Evolutionary conservation across 371 early-diverging fungal genomes (phyloP).

Genomic region (Apophysomyces ossiformis): DNA sequence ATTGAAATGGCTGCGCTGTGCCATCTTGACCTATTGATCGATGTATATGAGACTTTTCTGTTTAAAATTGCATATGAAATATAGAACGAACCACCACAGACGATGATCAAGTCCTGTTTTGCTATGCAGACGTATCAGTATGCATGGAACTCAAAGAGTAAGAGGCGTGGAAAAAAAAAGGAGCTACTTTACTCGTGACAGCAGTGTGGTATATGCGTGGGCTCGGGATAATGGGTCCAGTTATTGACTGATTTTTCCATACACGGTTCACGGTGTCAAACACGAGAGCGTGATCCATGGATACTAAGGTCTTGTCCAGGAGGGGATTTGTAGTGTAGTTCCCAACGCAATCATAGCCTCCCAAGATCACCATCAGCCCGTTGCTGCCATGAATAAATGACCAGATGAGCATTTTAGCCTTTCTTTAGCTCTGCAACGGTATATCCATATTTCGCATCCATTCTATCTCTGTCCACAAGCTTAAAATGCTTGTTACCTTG

Average conservation of each 20-base stretch:
- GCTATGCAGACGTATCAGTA: conserved; percentile 15
- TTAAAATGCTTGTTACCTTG: not conserved
- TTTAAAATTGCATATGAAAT: not conserved
- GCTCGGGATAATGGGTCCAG: conserved; percentile 23
- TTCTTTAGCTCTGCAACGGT: not conserved
- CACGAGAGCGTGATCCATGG: conserved; percentile 24
- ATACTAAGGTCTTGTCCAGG: conserved; percentile 17
- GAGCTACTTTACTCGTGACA: conserved; percentile 30
- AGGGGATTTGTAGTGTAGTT: conserved; percentile 19
- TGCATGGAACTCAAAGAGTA: not conserved
- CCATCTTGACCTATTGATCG: conserved; percentile 30
- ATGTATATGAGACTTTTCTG: not conserved
- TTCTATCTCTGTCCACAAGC: not conserved
- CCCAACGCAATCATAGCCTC: conserved; percentile 33
- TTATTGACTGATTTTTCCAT: conserved; percentile 29
- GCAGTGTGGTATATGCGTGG: conserved; percentile 38
- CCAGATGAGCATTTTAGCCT: too few relatives aligned
- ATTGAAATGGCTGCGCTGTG: conserved; percentile 34
- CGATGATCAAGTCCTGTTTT: conserved; percentile 22
- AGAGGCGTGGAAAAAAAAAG: not conserved
- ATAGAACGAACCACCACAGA: conserved; percentile 28
- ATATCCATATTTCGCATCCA: not conserved
- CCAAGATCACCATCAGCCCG: conserved; percentile 34
- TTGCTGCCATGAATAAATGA: conserved; percentile 18
- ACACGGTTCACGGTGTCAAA: conserved; percentile 20